Evolutionary conservation across 768 basidiomycete genomes (phyloP).

Genomic region (Psilocybe subaeruginosa): DNA sequence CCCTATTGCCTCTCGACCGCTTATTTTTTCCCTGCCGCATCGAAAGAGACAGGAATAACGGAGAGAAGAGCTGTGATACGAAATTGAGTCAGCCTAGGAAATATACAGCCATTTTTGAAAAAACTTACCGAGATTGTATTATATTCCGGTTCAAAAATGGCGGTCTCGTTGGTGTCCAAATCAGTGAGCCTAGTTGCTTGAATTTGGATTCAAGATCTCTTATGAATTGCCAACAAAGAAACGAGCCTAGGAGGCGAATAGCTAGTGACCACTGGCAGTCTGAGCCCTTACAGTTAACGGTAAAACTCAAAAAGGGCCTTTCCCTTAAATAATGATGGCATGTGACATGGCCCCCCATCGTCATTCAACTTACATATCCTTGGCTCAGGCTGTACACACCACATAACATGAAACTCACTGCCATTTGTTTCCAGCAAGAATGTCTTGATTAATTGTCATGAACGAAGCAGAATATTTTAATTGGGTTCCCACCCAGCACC

Average conservation of each 20-base stretch:
- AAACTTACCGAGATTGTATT: not conserved
- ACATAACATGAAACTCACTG: too few species aligned
- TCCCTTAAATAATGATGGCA: not conserved
- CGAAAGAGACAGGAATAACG: slow-evolving; percentile 23
- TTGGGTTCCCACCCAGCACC: not conserved
- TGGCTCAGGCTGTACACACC: too few species aligned
- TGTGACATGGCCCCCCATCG: not conserved
- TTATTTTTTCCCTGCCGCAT: slow-evolving; percentile 55
- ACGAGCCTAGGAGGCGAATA: not conserved
- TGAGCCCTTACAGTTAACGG: not conserved
- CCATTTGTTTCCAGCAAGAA: too few species aligned
- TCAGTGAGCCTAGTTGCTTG: not conserved
- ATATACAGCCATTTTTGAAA: not conserved
- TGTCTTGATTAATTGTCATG: not conserved
- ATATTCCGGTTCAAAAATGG: not conserved
- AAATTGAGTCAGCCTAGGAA: not conserved
- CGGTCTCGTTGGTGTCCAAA: not conserved
- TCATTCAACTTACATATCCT: not conserved
- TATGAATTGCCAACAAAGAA: not conserved
- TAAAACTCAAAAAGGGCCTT: not conserved
- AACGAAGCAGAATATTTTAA: not conserved
- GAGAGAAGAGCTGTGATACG: slow-evolving; percentile 21
- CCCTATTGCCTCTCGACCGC: slow-evolving; percentile 55
- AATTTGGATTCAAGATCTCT: not conserved
- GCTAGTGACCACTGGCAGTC: not conserved